These are phyloP conservation scores for Claviceps lovelessii DNA, from an alignment of 2,329 filamentous ascomycete species.

Conservation along the genomic window DNA sequence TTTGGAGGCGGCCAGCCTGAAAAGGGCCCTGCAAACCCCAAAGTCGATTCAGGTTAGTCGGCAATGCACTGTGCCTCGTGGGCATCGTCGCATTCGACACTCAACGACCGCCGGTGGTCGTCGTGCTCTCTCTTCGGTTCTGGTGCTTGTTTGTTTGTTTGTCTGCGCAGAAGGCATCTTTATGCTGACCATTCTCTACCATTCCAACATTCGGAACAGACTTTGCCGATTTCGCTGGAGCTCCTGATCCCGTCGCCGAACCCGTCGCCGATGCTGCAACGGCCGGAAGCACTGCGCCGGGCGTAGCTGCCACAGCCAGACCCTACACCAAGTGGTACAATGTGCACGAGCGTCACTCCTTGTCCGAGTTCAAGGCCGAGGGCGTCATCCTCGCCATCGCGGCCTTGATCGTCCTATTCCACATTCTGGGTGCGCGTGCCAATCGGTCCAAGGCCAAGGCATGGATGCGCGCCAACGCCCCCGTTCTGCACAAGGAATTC, in stretches of 20 bases:
- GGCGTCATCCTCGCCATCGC: slow-evolving; percentile 67
- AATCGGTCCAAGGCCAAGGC: slow-evolving; percentile 69
- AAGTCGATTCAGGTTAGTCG: slow-evolving; percentile 49
- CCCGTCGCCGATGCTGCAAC: slow-evolving; percentile 32
- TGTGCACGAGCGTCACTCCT: slow-evolving; percentile 76
- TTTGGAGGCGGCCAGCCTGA: slow-evolving; percentile 51
- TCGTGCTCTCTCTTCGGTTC: not conserved
- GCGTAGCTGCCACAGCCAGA: slow-evolving; percentile 33
- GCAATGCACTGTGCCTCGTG: not conserved
- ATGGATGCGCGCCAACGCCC: slow-evolving; percentile 66
- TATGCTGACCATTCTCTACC: not conserved
- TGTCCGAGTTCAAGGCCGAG: slow-evolving; percentile 77
- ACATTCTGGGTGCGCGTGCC: slow-evolving; percentile 64
- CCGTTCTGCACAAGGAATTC: slow-evolving; percentile 65
- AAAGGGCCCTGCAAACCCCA: slow-evolving; percentile 27
- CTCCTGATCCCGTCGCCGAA: slow-evolving; percentile 50
- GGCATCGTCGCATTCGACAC: not conserved
- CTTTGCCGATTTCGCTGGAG: slow-evolving; percentile 85
- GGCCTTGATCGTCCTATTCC: slow-evolving; percentile 58
- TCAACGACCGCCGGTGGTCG: not conserved
- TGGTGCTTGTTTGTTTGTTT: not conserved
- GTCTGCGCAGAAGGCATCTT: not conserved
- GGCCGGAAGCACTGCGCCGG: slow-evolving; percentile 28
- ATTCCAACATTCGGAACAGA: slow-evolving; percentile 34
- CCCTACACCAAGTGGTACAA: slow-evolving; percentile 96